Evolutionary conservation across 495 filamentous ascomycete species (phyloP).

Genomic region (Aspergillus olivimuriae): DNA sequence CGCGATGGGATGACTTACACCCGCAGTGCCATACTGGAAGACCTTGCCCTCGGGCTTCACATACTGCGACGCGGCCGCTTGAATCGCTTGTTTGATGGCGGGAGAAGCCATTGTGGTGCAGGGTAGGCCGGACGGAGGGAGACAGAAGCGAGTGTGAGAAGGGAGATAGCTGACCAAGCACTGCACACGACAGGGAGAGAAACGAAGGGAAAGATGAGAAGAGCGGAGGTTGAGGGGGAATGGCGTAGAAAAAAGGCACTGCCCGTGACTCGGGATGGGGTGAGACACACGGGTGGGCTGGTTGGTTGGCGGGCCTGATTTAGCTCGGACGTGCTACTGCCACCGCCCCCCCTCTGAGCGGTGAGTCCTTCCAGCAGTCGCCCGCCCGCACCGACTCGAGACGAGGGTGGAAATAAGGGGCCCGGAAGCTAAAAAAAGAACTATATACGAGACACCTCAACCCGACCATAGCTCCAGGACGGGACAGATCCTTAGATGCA

Average conservation of each 20-base stretch:
- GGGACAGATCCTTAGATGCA: too few relatives aligned
- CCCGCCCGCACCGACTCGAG: too few relatives aligned
- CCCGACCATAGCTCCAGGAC: too few relatives aligned
- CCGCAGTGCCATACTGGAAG: conserved; percentile 94
- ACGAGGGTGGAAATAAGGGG: conserved; percentile 8
- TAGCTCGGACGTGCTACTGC: conserved; percentile 5
- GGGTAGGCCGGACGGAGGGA: conserved; percentile 9
- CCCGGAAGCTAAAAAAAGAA: background rate
- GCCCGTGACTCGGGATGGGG: conserved; percentile 4
- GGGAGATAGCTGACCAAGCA: background rate
- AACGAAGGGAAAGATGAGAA: conserved; percentile 11
- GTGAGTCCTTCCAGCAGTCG: too few relatives aligned
- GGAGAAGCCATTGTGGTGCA: conserved; percentile 41
- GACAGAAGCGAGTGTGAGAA: background rate
- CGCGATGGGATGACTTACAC: conserved; percentile 49
- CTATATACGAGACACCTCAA: too few relatives aligned
- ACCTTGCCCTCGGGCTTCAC: conserved; percentile 62
- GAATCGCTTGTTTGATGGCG: conserved; percentile 38
- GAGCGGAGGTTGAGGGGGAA: conserved; percentile 16
- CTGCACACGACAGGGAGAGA: conserved; percentile 3
- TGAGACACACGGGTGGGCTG: conserved; percentile 11
- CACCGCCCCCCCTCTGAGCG: conserved; percentile 19
- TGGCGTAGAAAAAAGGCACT: conserved; percentile 2
- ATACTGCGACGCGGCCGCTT: conserved; percentile 39
- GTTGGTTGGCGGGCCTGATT: conserved; percentile 1